These are phyloP conservation scores for Naganishia vaughanmartiniae DNA, from an alignment of 768 basidiomycete genomes.

Conservation along the genomic window DNA sequence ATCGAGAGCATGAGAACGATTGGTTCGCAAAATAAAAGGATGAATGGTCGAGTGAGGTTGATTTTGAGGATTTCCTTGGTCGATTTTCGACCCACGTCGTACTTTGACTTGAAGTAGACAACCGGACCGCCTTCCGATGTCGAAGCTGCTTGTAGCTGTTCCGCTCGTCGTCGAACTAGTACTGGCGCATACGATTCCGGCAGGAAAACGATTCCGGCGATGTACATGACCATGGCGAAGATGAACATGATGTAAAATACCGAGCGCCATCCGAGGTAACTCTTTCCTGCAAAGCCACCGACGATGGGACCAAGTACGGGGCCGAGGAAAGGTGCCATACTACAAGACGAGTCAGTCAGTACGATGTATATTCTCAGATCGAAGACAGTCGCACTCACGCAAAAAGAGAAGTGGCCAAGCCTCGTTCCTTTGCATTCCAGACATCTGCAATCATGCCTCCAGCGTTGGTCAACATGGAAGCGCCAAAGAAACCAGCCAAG, in stretches of 20 bases:
- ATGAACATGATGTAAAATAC: conserved; percentile 22
- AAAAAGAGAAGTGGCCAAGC: conserved; percentile 48
- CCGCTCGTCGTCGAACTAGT: conserved; percentile 46
- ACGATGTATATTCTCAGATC: background rate
- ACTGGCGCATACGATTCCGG: conserved; percentile 52
- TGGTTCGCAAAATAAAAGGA: conserved; percentile 39
- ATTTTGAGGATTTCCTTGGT: conserved; percentile 28
- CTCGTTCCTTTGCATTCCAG: conserved; percentile 47
- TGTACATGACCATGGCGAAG: conserved; percentile 32
- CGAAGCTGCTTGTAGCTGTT: conserved; percentile 33
- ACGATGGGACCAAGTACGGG: conserved; percentile 30
- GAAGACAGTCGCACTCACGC: conserved; percentile 29
- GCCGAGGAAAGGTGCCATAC: conserved; percentile 39
- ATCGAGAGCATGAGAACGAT: conserved; percentile 39
- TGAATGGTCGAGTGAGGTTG: conserved; percentile 57
- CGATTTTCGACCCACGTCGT: conserved; percentile 21
- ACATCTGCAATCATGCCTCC: conserved; percentile 41
- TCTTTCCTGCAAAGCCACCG: conserved; percentile 30
- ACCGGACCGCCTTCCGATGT: conserved; percentile 28
- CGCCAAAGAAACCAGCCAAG: conserved; percentile 46
- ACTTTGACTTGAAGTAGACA: conserved; percentile 20
- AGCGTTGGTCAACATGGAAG: conserved; percentile 42
- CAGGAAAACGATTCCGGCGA: conserved; percentile 42
- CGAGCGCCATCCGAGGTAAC: conserved; percentile 25
- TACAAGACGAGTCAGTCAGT: background rate